Percentiles rank a stretch among this genome's conserved stretches.
Evolutionary conservation across 352 stramenopile genomes (phyloP).

Genomic region (Globisporangium lucens): DNA sequence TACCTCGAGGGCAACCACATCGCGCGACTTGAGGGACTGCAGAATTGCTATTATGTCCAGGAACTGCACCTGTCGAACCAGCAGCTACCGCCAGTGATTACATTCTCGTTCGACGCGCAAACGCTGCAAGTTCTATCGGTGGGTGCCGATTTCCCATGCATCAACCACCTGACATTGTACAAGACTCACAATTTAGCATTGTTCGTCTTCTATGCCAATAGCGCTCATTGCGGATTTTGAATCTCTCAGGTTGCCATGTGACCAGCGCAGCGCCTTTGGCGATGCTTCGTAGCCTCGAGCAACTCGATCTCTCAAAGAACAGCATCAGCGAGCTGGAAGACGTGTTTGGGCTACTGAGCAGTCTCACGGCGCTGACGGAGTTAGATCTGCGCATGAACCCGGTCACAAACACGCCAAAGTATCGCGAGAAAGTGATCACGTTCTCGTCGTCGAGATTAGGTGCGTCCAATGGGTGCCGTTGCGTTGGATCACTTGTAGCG

Average conservation of each 20-base stretch:
- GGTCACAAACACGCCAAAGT: constrained; percentile 50
- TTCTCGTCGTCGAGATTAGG: constrained; percentile 60
- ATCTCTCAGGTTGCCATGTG: constrained; percentile 60
- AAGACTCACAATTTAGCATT: background rate
- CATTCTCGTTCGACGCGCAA: constrained; percentile 48
- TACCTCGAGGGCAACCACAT: constrained; percentile 73
- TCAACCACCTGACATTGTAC: background rate
- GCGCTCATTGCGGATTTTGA: constrained; percentile 54
- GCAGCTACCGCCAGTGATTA: constrained; percentile 16
- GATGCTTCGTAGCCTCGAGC: constrained; percentile 41
- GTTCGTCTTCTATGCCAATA: constrained; percentile 11
- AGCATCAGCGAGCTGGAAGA: constrained; percentile 57
- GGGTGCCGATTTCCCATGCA: background rate
- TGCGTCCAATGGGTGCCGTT: constrained; percentile 14
- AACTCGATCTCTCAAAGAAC: constrained; percentile 69
- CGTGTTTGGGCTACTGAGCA: constrained; percentile 57
- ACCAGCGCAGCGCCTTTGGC: constrained; percentile 23
- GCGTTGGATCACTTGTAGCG: background rate
- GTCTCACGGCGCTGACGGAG: constrained; percentile 42
- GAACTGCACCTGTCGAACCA: constrained; percentile 75
- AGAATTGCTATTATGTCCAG: constrained; percentile 35
- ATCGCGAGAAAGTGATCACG: constrained; percentile 70
- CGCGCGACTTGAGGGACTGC: constrained; percentile 50
- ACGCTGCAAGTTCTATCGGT: constrained; percentile 46
- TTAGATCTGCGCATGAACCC: constrained; percentile 60